A percentile compares a stretch with the other conserved stretches of the same genome.
Conservation (phyloP, 169 alveolate genomes). For the Neospora caninum region DNA sequence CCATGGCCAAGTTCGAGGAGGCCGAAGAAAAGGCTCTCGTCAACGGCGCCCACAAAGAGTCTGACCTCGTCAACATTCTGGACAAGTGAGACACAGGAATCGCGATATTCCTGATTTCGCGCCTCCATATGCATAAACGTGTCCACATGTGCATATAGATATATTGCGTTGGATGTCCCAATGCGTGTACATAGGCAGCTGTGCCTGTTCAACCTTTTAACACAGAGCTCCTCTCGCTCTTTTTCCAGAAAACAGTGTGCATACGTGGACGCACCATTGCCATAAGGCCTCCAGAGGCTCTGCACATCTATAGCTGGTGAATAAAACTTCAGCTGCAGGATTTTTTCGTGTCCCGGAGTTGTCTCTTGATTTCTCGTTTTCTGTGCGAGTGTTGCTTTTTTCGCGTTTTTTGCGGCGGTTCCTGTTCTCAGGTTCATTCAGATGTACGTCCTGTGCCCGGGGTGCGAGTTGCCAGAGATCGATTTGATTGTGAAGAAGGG, state of each 20-base stretch:
- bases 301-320: no score
- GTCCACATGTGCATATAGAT: background rate
- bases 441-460: conserved; percentile 97
- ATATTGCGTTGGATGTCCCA: no score
- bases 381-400: no score
- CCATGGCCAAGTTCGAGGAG: conserved; percentile 94
- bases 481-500: conserved; percentile 92
- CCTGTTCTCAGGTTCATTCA: conserved; percentile 87
- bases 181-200: no score
- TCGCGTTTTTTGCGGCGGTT: background rate
- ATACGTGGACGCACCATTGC: no score
- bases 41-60: conserved; percentile 94
- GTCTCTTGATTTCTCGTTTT: no score
- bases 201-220: no score
- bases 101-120: background rate
- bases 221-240: no score
- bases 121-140: background rate
- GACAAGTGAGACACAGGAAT: conserved; percentile 83
- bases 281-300: no score
- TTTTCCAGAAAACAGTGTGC: no score
- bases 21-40: conserved; percentile 94
- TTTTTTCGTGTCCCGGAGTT: no score
- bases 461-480: conserved; percentile 98
- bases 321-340: no score
- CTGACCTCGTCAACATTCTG: conserved; percentile 89